These are phyloP conservation scores for Cryptococcus amylolentus DNA, from an alignment of 1,284 basidiomycete genomes.

Conservation along the genomic window DNA sequence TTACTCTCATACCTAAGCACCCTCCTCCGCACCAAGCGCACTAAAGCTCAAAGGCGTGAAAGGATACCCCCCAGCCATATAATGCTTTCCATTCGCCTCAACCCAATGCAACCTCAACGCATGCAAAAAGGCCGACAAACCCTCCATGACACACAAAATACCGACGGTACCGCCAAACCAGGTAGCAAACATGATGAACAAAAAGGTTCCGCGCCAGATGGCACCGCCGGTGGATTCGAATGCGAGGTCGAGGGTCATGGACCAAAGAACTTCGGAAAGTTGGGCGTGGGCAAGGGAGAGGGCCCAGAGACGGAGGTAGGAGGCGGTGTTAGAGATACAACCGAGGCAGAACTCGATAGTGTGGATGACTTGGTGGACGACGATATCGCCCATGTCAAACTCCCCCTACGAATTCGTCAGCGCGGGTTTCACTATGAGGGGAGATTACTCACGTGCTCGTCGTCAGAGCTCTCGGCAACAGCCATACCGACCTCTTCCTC, in stretches of 20 bases:
- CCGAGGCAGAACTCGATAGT: conserved; percentile 98
- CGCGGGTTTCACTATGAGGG: neutral
- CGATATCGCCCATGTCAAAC: conserved; percentile 85
- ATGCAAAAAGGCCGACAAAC: conserved; percentile 90
- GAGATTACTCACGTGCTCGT: conserved; percentile 48
- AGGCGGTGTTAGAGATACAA: conserved; percentile 98
- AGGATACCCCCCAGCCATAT: conserved; percentile 75
- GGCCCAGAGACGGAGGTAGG: conserved; percentile 98
- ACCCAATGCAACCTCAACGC: conserved; percentile 96
- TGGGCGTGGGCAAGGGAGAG: conserved; percentile 97
- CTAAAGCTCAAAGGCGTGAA: conserved; percentile 50
- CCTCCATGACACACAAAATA: conserved; percentile 91
- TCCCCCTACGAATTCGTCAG: conserved; percentile 49
- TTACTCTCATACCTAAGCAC: neutral
- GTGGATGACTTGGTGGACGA: conserved; percentile 96
- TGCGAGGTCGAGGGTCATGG: conserved; percentile 68
- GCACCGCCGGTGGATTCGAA: conserved; percentile 55
- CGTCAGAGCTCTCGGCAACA: conserved; percentile 60
- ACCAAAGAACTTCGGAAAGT: conserved; percentile 90
- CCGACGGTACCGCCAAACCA: conserved; percentile 80
- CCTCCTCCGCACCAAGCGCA: conserved; percentile 12
- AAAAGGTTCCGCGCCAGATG: conserved; percentile 49
- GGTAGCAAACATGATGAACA: conserved; percentile 65
- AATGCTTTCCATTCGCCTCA: conserved; percentile 95
- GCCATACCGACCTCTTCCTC: conserved; percentile 79